These are phyloP conservation scores for Cladorrhinum sp. DNA, from an alignment of 2,329 filamentous ascomycete species.

Conservation along the genomic window DNA sequence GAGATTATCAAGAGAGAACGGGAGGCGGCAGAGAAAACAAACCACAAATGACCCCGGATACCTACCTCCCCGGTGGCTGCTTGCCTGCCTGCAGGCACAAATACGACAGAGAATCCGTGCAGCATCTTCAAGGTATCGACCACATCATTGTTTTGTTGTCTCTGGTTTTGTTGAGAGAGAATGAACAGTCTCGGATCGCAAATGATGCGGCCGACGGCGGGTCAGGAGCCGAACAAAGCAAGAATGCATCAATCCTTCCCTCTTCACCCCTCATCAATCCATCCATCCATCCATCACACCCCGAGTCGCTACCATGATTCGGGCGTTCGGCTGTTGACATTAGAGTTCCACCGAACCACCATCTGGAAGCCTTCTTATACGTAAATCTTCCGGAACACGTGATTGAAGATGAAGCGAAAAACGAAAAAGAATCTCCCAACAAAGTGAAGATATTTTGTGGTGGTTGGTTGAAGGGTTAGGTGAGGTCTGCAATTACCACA, in stretches of 20 bases:
- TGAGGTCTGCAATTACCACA: background rate
- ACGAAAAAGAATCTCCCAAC: background rate
- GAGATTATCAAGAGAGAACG: constrained; percentile 2
- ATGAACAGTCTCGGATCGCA: constrained; percentile 20
- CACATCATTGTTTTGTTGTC: background rate
- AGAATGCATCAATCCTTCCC: background rate
- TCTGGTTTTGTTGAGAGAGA: background rate
- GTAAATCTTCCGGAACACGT: constrained; percentile 7
- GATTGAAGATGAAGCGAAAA: background rate
- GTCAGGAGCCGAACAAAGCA: constrained; percentile 7
- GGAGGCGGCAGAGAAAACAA: constrained; percentile 10
- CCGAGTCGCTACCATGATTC: constrained; percentile 17
- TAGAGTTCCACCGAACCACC: constrained; percentile 9
- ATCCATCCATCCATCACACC: background rate
- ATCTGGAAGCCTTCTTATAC: background rate
- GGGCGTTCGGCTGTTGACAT: constrained; percentile 6
- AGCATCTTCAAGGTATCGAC: background rate
- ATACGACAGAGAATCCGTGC: background rate
- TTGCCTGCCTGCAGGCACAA: background rate
- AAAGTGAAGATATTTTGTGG: background rate
- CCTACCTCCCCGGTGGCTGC: constrained; percentile 11
- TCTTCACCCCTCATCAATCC: background rate
- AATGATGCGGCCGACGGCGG: constrained; percentile 21
- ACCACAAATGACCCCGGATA: constrained; percentile 12
- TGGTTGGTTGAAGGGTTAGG: background rate